Evolutionary conservation across 2,329 filamentous ascomycete species (phyloP).

Genomic region (Fusarium irregulare): DNA sequence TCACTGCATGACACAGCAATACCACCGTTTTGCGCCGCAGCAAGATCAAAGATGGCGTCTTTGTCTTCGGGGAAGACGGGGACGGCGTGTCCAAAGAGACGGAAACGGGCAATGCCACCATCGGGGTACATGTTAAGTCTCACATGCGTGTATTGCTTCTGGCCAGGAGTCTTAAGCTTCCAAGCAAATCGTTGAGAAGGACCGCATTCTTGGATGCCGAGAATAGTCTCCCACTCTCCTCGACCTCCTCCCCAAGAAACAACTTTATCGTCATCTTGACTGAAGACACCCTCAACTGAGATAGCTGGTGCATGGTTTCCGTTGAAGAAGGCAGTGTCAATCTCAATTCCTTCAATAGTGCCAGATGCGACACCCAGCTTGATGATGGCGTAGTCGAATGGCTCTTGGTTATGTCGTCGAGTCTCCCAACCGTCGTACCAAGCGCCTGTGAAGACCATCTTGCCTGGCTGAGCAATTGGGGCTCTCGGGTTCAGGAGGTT

Average conservation of each 20-base stretch:
- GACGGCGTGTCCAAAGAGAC: conserved; percentile 79
- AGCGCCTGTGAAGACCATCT: conserved; percentile 76
- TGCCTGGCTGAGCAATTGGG: conserved; percentile 71
- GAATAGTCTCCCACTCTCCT: conserved; percentile 77
- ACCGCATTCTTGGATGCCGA: conserved; percentile 77
- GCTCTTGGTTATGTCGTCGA: conserved; percentile 70
- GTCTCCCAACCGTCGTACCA: conserved; percentile 81
- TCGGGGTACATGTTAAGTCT: conserved; percentile 87
- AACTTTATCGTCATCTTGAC: conserved; percentile 71
- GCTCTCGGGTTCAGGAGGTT: conserved; percentile 73
- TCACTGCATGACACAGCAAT: conserved; percentile 81
- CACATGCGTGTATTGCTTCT: conserved; percentile 81
- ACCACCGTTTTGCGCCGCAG: conserved; percentile 81
- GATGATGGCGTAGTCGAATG: conserved; percentile 75
- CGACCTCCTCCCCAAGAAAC: conserved; percentile 68
- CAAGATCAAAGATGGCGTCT: conserved; percentile 77
- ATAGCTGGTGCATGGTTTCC: conserved; percentile 86
- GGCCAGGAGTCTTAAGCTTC: conserved; percentile 69
- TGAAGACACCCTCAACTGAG: conserved; percentile 81
- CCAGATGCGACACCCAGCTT: conserved; percentile 77
- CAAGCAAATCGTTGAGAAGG: conserved; percentile 80
- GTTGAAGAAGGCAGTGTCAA: conserved; percentile 84
- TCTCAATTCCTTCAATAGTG: conserved; percentile 77
- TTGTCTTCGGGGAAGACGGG: conserved; percentile 78
- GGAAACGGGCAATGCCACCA: conserved; percentile 83